Base-by-base conservation (phyloP, 768 basidiomycete genomes). In the Russula abietina region DNA sequence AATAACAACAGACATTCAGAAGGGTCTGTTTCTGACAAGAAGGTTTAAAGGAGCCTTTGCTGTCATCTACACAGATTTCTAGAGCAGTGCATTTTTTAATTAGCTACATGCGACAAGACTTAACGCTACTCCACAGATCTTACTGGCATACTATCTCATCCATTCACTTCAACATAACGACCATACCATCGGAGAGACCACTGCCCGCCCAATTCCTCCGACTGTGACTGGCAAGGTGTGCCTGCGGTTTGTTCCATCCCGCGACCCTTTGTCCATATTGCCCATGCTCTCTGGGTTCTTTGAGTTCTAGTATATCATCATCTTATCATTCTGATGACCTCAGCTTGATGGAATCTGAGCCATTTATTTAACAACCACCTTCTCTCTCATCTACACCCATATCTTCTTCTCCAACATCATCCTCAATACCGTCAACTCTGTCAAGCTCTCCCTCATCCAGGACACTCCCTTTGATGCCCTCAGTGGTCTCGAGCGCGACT, bases 281-380 rank as follows among this genome's bases (percentile, higher is more conserved):
- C 17, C 72, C 77, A 14, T 71, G 75, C 4, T 79, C 83, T 3
- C 74, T 77, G 4, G 74, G 73, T 39, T 77, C 78, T 6, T 52
- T 71, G 46, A 70, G 62, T 17, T 76, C 75, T 12, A 68, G 65
- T 7, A 65, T 70, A 60, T 83, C 81, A 0, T 81, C 81, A 4
- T 83, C 81, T 19, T 87, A 88, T 64, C 86, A 91, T 65, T 92
- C 91, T 0, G 90, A 93, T 59, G 89, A 89, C 66, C 74, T 77
- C 39, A 74, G 75, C 75, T 63, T 78, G 71, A 70, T 80, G 76
- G 77, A 70, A 62, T 69, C 69, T n/a, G 77, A 76, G 61, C 65
- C 72, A 9, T 73, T 49, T 7, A 63, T 71, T 33, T 64, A 46
- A 33, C 70, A 65, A 16, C 53, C 49, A 5, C 50, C 60, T 28